These are phyloP conservation scores for Vitis hybrid DNA, from an alignment of 177 flowering plant genomes.

Conservation along the genomic window DNA sequence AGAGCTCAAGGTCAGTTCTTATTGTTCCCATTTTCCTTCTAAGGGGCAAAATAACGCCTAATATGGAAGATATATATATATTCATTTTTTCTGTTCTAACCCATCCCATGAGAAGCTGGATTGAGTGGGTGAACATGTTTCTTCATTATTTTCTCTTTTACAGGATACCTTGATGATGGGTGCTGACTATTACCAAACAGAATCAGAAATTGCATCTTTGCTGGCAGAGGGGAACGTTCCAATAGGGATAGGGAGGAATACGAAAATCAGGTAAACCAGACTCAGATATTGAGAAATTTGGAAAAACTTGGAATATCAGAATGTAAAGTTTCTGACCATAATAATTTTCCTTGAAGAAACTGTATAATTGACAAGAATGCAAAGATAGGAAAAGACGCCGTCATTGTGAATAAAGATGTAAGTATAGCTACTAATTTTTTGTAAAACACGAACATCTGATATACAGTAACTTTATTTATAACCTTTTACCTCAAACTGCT, in stretches of 20 bases:
- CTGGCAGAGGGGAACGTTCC: conserved; percentile 85
- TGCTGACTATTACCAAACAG: conserved; percentile 85
- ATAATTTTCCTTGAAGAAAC: conserved; percentile 40
- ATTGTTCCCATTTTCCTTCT: background rate
- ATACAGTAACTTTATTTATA: too few relatives aligned
- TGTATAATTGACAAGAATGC: conserved; percentile 92
- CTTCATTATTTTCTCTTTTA: background rate
- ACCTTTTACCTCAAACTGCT: background rate
- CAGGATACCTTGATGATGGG: conserved; percentile 96
- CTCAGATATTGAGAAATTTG: background rate
- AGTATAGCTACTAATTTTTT: conserved; percentile 18
- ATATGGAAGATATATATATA: too few relatives aligned
- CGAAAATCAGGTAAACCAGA: conserved; percentile 60
- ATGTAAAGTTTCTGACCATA: conserved; percentile 6
- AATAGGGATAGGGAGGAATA: conserved; percentile 68
- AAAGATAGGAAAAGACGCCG: conserved; percentile 72
- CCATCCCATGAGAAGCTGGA: background rate
- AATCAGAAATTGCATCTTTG: conserved; percentile 73
- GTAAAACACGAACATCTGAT: background rate
- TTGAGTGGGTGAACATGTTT: background rate
- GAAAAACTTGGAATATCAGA: background rate
- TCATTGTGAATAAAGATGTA: conserved; percentile 75
- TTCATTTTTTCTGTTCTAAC: background rate
- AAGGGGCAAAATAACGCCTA: too few relatives aligned
- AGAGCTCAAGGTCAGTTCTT: conserved; percentile 28